Base-by-base conservation (phyloP, 148 eudicot species). In the Chenopodium quinoa region DNA sequence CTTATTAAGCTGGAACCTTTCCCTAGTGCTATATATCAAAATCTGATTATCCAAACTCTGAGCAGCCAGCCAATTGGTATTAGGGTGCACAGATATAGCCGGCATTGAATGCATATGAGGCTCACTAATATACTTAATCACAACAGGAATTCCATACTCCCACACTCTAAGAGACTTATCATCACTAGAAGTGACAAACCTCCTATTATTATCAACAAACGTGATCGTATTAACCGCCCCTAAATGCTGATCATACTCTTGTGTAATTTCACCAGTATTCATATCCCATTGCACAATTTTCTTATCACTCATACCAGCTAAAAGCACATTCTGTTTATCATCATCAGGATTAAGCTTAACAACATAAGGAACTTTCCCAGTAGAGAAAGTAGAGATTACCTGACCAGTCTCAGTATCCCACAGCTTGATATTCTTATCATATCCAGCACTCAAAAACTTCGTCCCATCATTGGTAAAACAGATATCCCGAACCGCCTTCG, bases 101-200 rank as follows among this genome's bases (percentile, higher is more conserved):
- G 99, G 98, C 99, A 95, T 95, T 1, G 99, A 95, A 80, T 95
- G 99, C 99, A 95, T 95, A 83, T 95, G 98, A 31, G 99, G 99
- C 74, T 95, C 99, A 75, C 99, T 95, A 63, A 95, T 95, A 81
- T 95, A 95, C 92, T 95, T 95, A 20, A 95, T 93, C 25, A 95
- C 99, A 80, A 95, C 99, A 10, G 98, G 99, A 60, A 95, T 95
- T 19, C 99, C 97, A 83, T 71, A 95, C 82, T 95, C 97, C 99
- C 99, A 95, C n/a, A 95, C 97, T 75, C 97, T 88, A 34, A 93
- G 92, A 60, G 95, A 92, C 88, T 95, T 95, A 81, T 95, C 99
- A 87, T 95, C 99, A 86, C 97, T 95, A 0, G 97, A 93, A 34
- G 99, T 95, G 23, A 95, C 97, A 88, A 95, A 95, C 82, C 97